phyloP scores from a whole-genome alignment of 352 stramenopile genomes.

The Globisporangium sylvaticum region DNA sequence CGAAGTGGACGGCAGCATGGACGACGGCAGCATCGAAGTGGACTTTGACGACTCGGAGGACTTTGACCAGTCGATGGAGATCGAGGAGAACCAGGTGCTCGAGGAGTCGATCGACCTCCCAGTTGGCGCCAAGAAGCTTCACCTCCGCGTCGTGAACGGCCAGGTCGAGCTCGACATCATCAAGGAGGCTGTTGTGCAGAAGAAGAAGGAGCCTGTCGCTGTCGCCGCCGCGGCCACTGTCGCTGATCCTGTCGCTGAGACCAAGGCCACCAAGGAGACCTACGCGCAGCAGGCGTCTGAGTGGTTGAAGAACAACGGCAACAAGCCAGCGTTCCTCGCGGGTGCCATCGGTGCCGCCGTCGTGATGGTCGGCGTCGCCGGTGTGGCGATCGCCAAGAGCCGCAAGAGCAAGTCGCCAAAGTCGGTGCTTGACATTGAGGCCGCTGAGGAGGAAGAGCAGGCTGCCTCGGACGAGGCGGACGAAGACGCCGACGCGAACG shows the following conservation, averaged over 20 bases:
- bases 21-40: slow-evolving; percentile 31
- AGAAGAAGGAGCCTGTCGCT: slow-evolving; percentile 15
- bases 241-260: slow-evolving; percentile 11
- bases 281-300: slow-evolving; percentile 34
- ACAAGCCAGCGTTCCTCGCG: slow-evolving; percentile 33
- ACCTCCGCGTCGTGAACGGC: slow-evolving; percentile 41
- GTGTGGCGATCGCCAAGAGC: slow-evolving; percentile 39
- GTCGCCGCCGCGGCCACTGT: not conserved
- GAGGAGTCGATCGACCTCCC: slow-evolving; percentile 51
- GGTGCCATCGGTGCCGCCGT: slow-evolving; percentile 42
- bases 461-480: slow-evolving; percentile 34
- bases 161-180: slow-evolving; percentile 54
- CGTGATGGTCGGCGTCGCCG: slow-evolving; percentile 39
- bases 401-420: slow-evolving; percentile 36
- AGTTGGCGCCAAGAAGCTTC: slow-evolving; percentile 37
- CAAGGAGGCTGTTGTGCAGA: slow-evolving; percentile 21
- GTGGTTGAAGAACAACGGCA: slow-evolving; percentile 37
- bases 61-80: slow-evolving; percentile 46
- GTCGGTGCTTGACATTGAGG: slow-evolving; percentile 37
- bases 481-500: slow-evolving; percentile 31
- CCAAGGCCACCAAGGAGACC: slow-evolving; percentile 26
- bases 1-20: slow-evolving; percentile 31
- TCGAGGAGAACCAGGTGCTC: slow-evolving; percentile 30
- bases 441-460: slow-evolving; percentile 28
- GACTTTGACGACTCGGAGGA: slow-evolving; percentile 45